Base-by-base conservation (phyloP, 192 early-diverging fungal genomes). In the Podila verticillata region DNA sequence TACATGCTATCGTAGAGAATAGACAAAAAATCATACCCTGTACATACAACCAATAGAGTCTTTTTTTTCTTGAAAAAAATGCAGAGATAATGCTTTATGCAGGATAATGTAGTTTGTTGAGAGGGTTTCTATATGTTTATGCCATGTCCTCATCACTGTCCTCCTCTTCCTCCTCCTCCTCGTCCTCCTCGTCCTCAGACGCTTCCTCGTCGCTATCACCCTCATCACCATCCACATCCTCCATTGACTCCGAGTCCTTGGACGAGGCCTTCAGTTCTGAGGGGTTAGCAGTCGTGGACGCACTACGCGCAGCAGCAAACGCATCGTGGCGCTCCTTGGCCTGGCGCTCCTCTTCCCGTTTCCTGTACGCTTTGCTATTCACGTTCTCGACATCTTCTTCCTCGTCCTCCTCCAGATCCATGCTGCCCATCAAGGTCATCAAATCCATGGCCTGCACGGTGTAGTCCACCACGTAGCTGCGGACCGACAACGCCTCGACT, bases 381-480 rank as follows among this genome's bases (percentile, higher is more conserved):
- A 32, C 57, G 34, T 64, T 63, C 22, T 70, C 74, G 8, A 28
- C 67, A 15, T 64, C 68, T 1, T 72, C 70, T 6, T n/a, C 48
- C 5, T 80, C 70, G 5, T 57, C 65, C 26, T 73, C 63, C 66
- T 68, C 29, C 17, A 80, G 31, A 34, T 80, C 70, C 69, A 80
- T 74, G 17, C 83, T 75, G n/a, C 72, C 82, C 59, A 87, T 62
- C 36, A 83, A 71, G 19, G 70, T 70, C 48, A 83, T 78, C 64
- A 82, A 54, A 73, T 94, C 92, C 95, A 97, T 98, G 28, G 91
- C 88, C 51, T 97, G 92, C 68, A 98, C 86, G 22, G 95, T 96
- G 68, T 95, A 96, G 77, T 96, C 95, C 57, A 98, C 83, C 28
- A 98, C 89, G 73, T 91, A 95, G 51, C 93, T 96, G 78, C 93